Evolutionary conservation across 2,329 filamentous ascomycete genomes (phyloP).

Genomic region (Pseudocercospora fijiensis): DNA sequence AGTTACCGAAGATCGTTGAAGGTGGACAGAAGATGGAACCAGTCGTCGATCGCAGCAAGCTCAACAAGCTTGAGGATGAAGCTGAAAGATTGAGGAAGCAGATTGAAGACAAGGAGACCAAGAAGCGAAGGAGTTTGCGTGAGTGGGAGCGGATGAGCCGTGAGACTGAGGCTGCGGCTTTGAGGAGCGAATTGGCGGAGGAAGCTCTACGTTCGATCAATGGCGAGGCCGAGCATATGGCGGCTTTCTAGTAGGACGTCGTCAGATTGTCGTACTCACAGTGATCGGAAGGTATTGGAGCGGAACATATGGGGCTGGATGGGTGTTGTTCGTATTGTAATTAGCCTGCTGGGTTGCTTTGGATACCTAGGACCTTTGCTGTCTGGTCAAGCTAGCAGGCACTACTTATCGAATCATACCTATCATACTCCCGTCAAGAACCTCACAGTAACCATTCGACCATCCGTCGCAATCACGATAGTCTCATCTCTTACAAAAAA

Average conservation of each 20-base stretch:
- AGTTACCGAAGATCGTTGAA: conserved; percentile 46
- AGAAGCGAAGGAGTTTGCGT: conserved; percentile 44
- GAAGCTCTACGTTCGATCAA: conserved; percentile 42
- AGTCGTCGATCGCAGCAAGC: conserved; percentile 44
- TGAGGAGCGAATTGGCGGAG: conserved; percentile 50
- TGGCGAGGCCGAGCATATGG: conserved; percentile 30
- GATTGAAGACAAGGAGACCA: conserved; percentile 50
- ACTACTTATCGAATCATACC: no score
- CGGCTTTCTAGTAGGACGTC: conserved; percentile 29
- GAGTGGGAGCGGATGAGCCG: conserved; percentile 50
- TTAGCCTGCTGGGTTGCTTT: not conserved
- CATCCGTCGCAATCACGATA: no score
- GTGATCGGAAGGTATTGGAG: not conserved
- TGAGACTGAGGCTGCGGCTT: conserved; percentile 46
- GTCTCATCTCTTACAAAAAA: no score
- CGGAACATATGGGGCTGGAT: not conserved
- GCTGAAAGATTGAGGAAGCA: conserved; percentile 45
- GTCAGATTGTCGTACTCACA: not conserved
- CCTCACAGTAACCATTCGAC: no score
- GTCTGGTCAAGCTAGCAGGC: not conserved
- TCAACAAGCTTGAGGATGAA: conserved; percentile 50
- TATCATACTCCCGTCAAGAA: no score
- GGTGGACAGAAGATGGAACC: conserved; percentile 47
- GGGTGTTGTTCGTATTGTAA: not conserved
- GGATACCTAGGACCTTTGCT: not conserved